Evolutionary conservation across 768 basidiomycete species (phyloP).

Genomic region (Russula earlei): DNA sequence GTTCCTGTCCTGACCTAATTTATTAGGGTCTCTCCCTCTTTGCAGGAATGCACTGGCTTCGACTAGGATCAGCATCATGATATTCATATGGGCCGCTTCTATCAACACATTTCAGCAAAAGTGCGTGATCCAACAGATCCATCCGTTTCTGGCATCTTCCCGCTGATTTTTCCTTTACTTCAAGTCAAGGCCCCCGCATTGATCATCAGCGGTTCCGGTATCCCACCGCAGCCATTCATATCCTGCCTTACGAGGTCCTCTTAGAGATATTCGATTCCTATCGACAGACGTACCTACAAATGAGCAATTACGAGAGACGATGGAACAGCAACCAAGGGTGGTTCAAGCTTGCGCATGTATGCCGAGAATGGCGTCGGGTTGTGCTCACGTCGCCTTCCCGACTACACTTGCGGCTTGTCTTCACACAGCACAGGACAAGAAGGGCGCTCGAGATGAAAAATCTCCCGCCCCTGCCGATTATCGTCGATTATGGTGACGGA

Average conservation of each 20-base stretch:
- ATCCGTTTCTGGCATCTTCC: too few relatives aligned
- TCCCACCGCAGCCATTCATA: background rate
- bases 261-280: background rate
- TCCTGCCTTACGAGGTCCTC: background rate
- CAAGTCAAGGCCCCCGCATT: too few relatives aligned
- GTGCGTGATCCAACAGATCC: too few relatives aligned
- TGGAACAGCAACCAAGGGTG: background rate
- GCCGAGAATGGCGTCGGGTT: background rate
- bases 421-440: background rate
- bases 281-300: background rate
- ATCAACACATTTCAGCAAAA: too few relatives aligned
- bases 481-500: background rate
- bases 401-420: background rate
- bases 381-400: background rate
- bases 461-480: background rate
- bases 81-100: too few relatives aligned
- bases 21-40: too few relatives aligned
- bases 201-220: too few relatives aligned
- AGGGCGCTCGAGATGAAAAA: too few relatives aligned
- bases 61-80: too few relatives aligned
- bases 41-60: too few relatives aligned
- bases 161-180: too few relatives aligned
- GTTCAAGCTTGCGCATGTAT: background rate
- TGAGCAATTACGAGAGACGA: background rate
- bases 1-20: too few relatives aligned